Evolutionary conservation across 192 early-diverging fungal species (phyloP).

Genomic region (Podochytrium sp.): DNA sequence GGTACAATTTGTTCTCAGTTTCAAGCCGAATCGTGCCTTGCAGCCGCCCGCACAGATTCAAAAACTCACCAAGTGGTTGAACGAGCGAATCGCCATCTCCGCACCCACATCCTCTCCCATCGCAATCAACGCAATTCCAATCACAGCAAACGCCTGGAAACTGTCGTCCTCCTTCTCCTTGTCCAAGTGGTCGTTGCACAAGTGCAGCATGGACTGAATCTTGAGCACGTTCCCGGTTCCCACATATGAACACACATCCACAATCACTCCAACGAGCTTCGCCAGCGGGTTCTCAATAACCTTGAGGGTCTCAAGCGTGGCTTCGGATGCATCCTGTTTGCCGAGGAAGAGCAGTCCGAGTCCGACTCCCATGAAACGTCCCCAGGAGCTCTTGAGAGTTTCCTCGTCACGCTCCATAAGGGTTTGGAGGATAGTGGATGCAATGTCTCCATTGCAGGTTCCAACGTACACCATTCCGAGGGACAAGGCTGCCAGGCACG

Average conservation of each 20-base stretch:
- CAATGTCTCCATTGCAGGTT: constrained; percentile 85
- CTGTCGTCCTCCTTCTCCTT: constrained; percentile 82
- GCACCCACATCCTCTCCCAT: constrained; percentile 97
- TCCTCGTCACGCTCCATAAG: constrained; percentile 93
- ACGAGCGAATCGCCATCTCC: constrained; percentile 93
- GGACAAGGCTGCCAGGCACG: constrained; percentile 86
- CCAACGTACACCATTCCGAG: constrained; percentile 94
- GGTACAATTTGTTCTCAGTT: no score
- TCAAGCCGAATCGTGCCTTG: no score
- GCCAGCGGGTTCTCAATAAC: constrained; percentile 92
- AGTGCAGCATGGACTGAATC: constrained; percentile 94
- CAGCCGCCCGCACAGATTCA: no score
- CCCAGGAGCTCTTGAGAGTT: constrained; percentile 84
- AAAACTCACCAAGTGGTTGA: constrained; percentile 83
- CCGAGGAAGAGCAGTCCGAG: constrained; percentile 86
- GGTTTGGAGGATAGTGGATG: constrained; percentile 87
- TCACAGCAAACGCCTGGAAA: constrained; percentile 92
- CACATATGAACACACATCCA: constrained; percentile 89
- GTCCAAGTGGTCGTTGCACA: constrained; percentile 94
- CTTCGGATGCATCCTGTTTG: constrained; percentile 88
- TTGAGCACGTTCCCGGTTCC: constrained; percentile 97
- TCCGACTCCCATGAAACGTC: constrained; percentile 93
- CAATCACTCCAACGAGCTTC: constrained; percentile 84
- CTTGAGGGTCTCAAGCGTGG: constrained; percentile 91
- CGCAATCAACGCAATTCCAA: constrained; percentile 93